Evolutionary conservation across 768 basidiomycete genomes (phyloP).

Genomic region (Lentinula guzmanii): DNA sequence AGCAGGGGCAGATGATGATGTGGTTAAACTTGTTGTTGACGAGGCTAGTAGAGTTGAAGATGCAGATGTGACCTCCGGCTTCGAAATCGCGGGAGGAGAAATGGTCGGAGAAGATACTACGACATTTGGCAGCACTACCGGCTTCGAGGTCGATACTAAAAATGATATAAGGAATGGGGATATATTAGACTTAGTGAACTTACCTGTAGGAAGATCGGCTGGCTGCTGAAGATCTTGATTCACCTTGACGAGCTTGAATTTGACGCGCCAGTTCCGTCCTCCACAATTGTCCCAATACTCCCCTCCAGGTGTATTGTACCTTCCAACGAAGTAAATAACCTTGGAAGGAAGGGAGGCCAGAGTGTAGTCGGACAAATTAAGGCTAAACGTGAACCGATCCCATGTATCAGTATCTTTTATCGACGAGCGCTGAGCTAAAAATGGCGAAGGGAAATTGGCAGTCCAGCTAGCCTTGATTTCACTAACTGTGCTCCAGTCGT

Average conservation of each 20-base stretch:
- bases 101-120: background rate
- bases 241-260: slow-evolving; percentile 34
- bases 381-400: slow-evolving; percentile 57
- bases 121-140: background rate
- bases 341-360: slow-evolving; percentile 37
- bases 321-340: slow-evolving; percentile 52
- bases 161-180: background rate
- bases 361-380: slow-evolving; percentile 70
- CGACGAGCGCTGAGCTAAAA: background rate
- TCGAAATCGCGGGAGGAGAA: background rate
- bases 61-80: background rate
- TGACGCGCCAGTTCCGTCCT: slow-evolving; percentile 71
- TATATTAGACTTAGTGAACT: background rate
- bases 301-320: slow-evolving; percentile 18
- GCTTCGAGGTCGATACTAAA: background rate
- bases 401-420: slow-evolving; percentile 19
- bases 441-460: slow-evolving; percentile 32
- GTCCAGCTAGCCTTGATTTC: slow-evolving; percentile 63
- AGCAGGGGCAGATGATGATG: background rate
- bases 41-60: background rate
- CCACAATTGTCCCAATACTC: slow-evolving; percentile 97
- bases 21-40: background rate
- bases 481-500: slow-evolving; percentile 89
- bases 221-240: background rate
- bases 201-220: background rate